Base-by-base conservation (phyloP, 2,329 filamentous ascomycete species). In the Exserohilum rostratum region DNA sequence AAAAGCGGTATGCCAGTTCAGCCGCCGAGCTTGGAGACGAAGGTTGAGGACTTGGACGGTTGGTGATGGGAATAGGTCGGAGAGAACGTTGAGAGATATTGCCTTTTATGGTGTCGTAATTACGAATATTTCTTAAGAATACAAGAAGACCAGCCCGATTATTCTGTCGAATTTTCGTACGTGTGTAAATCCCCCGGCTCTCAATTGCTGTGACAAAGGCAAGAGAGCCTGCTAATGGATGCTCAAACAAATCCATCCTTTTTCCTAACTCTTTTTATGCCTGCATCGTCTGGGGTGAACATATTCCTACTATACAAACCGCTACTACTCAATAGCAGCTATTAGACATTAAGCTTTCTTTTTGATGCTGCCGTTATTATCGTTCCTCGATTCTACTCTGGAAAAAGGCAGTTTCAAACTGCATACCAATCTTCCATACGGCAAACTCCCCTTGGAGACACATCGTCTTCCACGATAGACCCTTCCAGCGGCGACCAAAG, bases 1-100 rank as follows among this genome's bases (percentile, higher is more conserved):
- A 70, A 67, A 39, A 64, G 53, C 20, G 71, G 71, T 2, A 70
- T 71, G 69, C 66, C 66, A 7, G 56, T 68, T 13, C 66, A 66
- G 61, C 67, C 70, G 13, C 65, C 66, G 13, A 66, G 60, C 46
- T 53, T 74, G 44, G 62, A 66, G 53, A 72, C 65, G 1, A 59
- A 44, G 1, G 67, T 46, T 1, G 56, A 66, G 30, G 68, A 62
- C 13, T 52, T 72, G 55, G 61, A 57, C 10, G 70, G 70, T 5
- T 72, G 69, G 70, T 70, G 20, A 55, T 15, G 11, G 6, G 2
- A 3, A 5, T 6, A 13, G 17, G 13, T 3, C 29, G 12, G 20
- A 13, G 2, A 17, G 15, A n/a, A 35, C 15, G 3, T 3, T 15
- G 18, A 6, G 15, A 11, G 5, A n/a, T n/a, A n/a, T n/a, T 34